Conservation (phyloP, 1,284 basidiomycete species). For the Apiotrichum siamense region DNA sequence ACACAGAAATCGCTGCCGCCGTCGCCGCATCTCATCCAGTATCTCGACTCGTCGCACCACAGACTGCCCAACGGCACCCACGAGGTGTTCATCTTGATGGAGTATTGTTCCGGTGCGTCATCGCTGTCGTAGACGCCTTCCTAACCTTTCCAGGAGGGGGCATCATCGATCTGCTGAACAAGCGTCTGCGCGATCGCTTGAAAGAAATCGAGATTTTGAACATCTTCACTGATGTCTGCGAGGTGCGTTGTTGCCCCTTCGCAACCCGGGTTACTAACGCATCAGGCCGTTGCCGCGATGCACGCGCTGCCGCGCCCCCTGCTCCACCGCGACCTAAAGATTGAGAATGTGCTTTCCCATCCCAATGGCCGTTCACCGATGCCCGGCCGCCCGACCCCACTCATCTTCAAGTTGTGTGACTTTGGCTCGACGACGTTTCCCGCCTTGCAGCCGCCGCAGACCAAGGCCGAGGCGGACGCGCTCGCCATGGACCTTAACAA, state of each 20-base stretch:
- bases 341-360: conserved; percentile 83
- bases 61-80: conserved; percentile 72
- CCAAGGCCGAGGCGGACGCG: conserved; percentile 71
- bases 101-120: conserved; percentile 68
- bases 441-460: conserved; percentile 60
- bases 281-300: conserved; percentile 78
- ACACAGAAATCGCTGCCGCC: conserved; percentile 34
- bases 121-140: background rate
- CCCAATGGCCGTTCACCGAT: conserved; percentile 49
- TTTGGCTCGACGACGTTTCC: conserved; percentile 89
- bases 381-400: conserved; percentile 49
- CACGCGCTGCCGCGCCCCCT: conserved; percentile 79
- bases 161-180: conserved; percentile 99
- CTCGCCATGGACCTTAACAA: conserved; percentile 89
- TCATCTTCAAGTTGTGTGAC: conserved; percentile 90
- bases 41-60: conserved; percentile 64
- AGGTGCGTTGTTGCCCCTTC: conserved; percentile 46
- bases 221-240: conserved; percentile 93
- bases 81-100: conserved; percentile 99
- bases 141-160: conserved; percentile 64
- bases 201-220: conserved; percentile 94
- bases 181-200: conserved; percentile 83
- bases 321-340: conserved; percentile 95
- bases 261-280: background rate
- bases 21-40: conserved; percentile 39